These are phyloP conservation scores for Saururus chinensis DNA, from an alignment of 164 flowering plant genomes.

Conservation along the genomic window DNA sequence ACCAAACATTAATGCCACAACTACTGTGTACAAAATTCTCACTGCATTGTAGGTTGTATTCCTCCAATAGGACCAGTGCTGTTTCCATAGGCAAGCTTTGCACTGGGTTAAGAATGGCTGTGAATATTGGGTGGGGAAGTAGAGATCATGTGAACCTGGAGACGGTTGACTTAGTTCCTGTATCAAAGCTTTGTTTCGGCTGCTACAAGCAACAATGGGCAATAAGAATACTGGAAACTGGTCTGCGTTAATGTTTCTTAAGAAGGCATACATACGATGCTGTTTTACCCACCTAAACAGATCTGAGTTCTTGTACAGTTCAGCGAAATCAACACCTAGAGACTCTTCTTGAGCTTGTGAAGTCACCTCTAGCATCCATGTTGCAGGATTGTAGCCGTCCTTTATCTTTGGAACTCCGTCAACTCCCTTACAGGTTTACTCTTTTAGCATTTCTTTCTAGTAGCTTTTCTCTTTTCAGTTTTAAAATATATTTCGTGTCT, in stretches of 20 bases:
- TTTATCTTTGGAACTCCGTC: conserved; percentile 28
- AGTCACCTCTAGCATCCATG: conserved; percentile 44
- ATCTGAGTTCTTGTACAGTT: conserved; percentile 27
- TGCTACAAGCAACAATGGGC: conserved; percentile 9
- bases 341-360: conserved; percentile 21
- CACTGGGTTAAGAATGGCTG: conserved; percentile 38
- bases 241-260: not conserved
- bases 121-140: conserved; percentile 31
- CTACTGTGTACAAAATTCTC: conserved; percentile 29
- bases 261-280: not conserved
- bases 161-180: conserved; percentile 32
- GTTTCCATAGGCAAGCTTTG: conserved; percentile 55
- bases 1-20: conserved; percentile 38
- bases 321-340: conserved; percentile 22
- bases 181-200: conserved; percentile 44
- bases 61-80: conserved; percentile 39
- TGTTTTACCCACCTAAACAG: conserved; percentile 13
- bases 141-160: conserved; percentile 31
- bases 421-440: conserved; percentile 14
- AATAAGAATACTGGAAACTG: too few species aligned
- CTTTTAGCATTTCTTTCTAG: not conserved
- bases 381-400: conserved; percentile 40
- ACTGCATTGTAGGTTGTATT: conserved; percentile 41
- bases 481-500: conserved; percentile 1
- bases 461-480: not conserved